phyloP scores from a whole-genome alignment of 2,329 filamentous ascomycete species.

The Sporothrix luriei region DNA sequence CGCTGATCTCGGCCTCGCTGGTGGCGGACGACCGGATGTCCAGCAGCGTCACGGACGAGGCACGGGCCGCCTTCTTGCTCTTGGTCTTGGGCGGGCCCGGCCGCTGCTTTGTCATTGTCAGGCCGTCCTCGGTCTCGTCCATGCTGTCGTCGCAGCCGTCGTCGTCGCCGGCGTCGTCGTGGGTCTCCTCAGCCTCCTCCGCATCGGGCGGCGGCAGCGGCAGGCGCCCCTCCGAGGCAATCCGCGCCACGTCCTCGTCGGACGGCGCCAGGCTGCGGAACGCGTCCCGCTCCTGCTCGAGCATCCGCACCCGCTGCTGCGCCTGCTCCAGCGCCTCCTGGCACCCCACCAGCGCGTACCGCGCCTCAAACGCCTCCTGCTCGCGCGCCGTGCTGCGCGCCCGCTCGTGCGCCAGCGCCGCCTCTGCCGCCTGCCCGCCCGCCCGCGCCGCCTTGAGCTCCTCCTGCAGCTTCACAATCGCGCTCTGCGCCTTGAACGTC shows the following conservation, averaged over 20 bases:
- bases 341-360: slow-evolving; percentile 65
- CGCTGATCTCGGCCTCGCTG: slow-evolving; percentile 62
- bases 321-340: slow-evolving; percentile 69
- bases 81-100: slow-evolving; percentile 45
- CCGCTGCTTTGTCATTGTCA: slow-evolving; percentile 63
- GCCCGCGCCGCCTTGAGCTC: slow-evolving; percentile 66
- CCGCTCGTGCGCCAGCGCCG: slow-evolving; percentile 64
- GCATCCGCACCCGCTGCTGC: slow-evolving; percentile 62
- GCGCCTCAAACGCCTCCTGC: slow-evolving; percentile 68
- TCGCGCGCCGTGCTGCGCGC: slow-evolving; percentile 63
- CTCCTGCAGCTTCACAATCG: slow-evolving; percentile 70
- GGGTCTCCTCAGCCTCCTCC: slow-evolving; percentile 50
- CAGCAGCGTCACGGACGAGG: slow-evolving; percentile 50
- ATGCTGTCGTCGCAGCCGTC: slow-evolving; percentile 19
- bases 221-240: slow-evolving; percentile 71
- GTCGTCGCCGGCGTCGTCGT: background rate
- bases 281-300: slow-evolving; percentile 74
- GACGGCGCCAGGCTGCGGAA: slow-evolving; percentile 72
- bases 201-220: slow-evolving; percentile 59
- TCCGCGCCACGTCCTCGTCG: slow-evolving; percentile 68
- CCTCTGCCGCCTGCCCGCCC: slow-evolving; percentile 58
- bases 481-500: slow-evolving; percentile 72
- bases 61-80: slow-evolving; percentile 44
- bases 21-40: slow-evolving; percentile 59
- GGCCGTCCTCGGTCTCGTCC: slow-evolving; percentile 11